phyloP scores from a whole-genome alignment of 805 yeast species.

The Teunomyces lycoperdinae region DNA sequence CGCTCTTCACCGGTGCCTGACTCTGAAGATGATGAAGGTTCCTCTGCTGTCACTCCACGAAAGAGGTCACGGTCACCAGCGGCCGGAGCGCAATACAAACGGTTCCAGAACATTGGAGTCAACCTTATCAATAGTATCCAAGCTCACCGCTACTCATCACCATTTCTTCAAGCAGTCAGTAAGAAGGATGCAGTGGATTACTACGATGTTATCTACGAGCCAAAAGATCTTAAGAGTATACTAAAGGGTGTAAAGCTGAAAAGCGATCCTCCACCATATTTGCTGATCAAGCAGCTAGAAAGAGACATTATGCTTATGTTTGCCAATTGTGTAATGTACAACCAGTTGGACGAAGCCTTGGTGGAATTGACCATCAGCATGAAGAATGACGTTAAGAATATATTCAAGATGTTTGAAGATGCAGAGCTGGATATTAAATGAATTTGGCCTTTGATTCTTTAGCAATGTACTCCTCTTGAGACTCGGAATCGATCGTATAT shows the following conservation, averaged over 20 bases:
- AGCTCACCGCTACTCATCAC: constrained; percentile 70
- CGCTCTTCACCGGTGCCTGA: background rate
- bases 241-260: constrained; percentile 50
- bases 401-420: constrained; percentile 58
- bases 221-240: constrained; percentile 67
- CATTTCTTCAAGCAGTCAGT: constrained; percentile 69
- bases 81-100: constrained; percentile 35
- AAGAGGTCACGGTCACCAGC: constrained; percentile 15
- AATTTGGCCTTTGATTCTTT: background rate
- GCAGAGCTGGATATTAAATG: constrained; percentile 31
- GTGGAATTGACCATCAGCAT: constrained; percentile 63
- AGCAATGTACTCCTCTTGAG: too few species aligned
- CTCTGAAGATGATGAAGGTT: constrained; percentile 4
- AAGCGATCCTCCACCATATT: constrained; percentile 37
- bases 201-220: constrained; percentile 53
- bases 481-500: too few species aligned
- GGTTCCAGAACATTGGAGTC: constrained; percentile 59
- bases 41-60: constrained; percentile 5
- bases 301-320: constrained; percentile 73
- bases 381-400: constrained; percentile 62
- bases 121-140: constrained; percentile 64
- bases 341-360: constrained; percentile 61
- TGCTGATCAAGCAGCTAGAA: constrained; percentile 59
- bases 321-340: constrained; percentile 83
- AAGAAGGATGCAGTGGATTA: constrained; percentile 69